Base-by-base conservation (phyloP, 1,139 yeast genomes). In the Pichia inconspicua region DNA sequence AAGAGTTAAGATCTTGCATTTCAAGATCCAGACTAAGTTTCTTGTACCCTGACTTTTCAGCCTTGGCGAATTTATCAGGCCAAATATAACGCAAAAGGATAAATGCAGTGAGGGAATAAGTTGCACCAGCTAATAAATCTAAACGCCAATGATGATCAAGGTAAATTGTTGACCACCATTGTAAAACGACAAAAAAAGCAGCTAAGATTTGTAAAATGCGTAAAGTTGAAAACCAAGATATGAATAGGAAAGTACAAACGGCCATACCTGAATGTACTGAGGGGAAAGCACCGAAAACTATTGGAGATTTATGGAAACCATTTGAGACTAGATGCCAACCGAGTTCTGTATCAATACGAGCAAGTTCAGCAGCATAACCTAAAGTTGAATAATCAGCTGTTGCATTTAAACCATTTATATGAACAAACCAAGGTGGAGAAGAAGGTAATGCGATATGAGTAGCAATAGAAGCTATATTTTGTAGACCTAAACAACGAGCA, bases 101-200 rank as follows among this genome's bases (percentile, higher is more conserved):
- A 25, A 45, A 48, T 2, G 42, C 35, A 8, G 67, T 47, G 8
- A 76, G 55, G 1, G 84, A 71, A 62, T 80, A 81, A 9, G 65
- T 42, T 61, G 75, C 63, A 7, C 86, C 87, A 17, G 69, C 69
- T 32, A 78, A 63, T 45, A 81, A 66, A 57, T 82, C 88, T 36
- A 81, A 63, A 52, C 85, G 67, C 75, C 82, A 82, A 64, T 82
- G 88, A 61, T 82, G 89, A 59, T 80, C 86, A 51, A 82, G 64
- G 58, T 82, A 82, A 64, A 82, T 80, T 14, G 88, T 80, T 25
- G 84, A 80, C 87, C 87, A 82, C 83, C 87, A 80, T 60, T 82
- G 88, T 44, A 79, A 60, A 6, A 68, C 51, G 43, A 77, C 75
- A 66, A 77, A 70, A 4, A 48, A 40, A 47, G 70, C 55, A 48